These are phyloP conservation scores for Omphalea diandra DNA, from an alignment of 441 rosid genomes.

Conservation along the genomic window DNA sequence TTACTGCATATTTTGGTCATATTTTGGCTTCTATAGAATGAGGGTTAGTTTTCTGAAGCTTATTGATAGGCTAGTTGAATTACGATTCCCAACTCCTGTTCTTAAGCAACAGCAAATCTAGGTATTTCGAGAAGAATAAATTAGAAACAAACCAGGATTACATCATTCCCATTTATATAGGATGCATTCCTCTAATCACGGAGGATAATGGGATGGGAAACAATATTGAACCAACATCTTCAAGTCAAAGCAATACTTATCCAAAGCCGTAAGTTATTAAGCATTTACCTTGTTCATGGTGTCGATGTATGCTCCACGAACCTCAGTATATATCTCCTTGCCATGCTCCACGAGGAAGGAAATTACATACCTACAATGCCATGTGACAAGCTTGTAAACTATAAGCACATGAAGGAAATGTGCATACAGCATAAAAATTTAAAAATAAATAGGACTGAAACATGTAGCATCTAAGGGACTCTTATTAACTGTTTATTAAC, in stretches of 20 bases:
- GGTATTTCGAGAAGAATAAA: not conserved
- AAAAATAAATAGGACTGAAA: not conserved
- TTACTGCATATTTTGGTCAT: not conserved
- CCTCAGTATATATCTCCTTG: constrained; percentile 85
- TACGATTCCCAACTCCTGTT: not conserved
- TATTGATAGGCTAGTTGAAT: not conserved
- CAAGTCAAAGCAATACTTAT: constrained; percentile 11
- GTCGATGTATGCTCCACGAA: constrained; percentile 92
- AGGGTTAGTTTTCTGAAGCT: not conserved
- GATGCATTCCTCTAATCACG: not conserved
- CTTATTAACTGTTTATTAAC: not conserved
- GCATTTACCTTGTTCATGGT: constrained; percentile 95
- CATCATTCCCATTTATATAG: not conserved
- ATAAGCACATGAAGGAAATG: not conserved
- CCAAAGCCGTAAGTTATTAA: constrained; percentile 5
- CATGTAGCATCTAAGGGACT: constrained; percentile 5
- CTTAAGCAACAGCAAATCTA: not conserved
- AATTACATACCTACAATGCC: constrained; percentile 65
- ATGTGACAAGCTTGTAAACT: constrained; percentile 20
- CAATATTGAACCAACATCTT: not conserved
- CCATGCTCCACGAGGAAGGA: constrained; percentile 94
- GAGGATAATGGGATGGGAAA: not conserved
- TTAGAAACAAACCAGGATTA: not conserved
- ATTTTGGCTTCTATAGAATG: not conserved
- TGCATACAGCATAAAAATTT: not conserved